Evolutionary conservation across 345 rosid genomes (phyloP), one percentile per base, ranked within the genome.

Genomic region (Cardamine occulta): DNA sequence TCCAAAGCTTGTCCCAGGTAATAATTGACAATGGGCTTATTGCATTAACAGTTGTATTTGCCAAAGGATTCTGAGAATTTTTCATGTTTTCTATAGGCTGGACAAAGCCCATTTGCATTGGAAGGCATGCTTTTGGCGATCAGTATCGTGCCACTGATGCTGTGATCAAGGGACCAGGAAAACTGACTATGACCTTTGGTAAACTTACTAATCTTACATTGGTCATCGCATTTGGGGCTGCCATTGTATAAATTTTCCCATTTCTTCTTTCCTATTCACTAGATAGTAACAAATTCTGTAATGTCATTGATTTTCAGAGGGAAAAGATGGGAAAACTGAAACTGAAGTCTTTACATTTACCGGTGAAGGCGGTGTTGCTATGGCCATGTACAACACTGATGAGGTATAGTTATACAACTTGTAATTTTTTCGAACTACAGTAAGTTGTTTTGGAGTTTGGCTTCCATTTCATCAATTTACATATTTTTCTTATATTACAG

Each of bases 81-180:
- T 8, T 73, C 11, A 29, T 74, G 40, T 19, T 73, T 17, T 63
- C 66, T 42, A 7, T 73, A 95, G 99, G 99, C 59, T 95, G 99
- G 99, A 87, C 96, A 15, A 95, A 89, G 80, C 96, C 98, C 29
- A 95, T 95, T 63, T 95, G 99, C 88, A 95, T 95, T 72, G 99
- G 98, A 74, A 92, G 99, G 26, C 99, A 92, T 85, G 99, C 99
- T 70, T 95, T 90, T 76, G 98, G 99, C 70, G 99, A 95, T 84
- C 98, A 95, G 78, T 92, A 92, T 66, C 85, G 90, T 72, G 99
- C 99, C 28, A 92, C 98, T 80, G 99, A 95, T 79, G 13, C 90
- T 42, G 98, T 92, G 19, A 89, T 95, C 74, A 86, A 86, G 84
- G 98, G 98, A 80, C 70, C 97, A 54, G 99, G 99, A 70, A 89